Evolutionary conservation across 2,329 filamentous ascomycete genomes (phyloP), one percentile per base, ranked within the genome.

Genomic region (Monilinia fructicola): DNA sequence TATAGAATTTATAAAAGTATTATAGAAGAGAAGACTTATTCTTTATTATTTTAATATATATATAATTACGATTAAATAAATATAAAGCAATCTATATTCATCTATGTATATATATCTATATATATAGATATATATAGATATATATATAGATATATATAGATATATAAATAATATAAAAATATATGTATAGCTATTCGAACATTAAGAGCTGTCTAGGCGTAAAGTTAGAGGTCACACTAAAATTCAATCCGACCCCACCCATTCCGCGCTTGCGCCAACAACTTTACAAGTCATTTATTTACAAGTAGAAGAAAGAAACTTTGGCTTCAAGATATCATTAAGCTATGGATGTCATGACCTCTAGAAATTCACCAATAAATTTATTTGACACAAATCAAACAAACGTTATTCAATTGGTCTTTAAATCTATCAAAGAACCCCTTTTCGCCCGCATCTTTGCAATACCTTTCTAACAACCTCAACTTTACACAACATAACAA

Each of bases 191-290:
- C n/a, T n/a, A 4, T 46, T 46, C 16, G 42, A 18, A 21, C 18
- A 18, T 16, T 46, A 18, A 46, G n/a, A 21, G 5, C 18, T 46
- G 16, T 46, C 44, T 4, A 21, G 18, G 44, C 18, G 44, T 46
- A 18, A 18, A 18, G 44, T 16, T 46, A 18, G 44, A 18, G 44
- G 44, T 46, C 54, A 56, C 35, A 23, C 38, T 56, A 58, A 59
- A 23, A 48, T 23, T 35, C 23, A 48, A 59, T 48, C 42, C 23
- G 26, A 35, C 56, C 42, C 56, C 56, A 35, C 31, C 21, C 46
- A 59, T 42, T 48, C 42, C 56, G 42, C 26, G 56, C 40, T 56
- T 44, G 40, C 38, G 10, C 40, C 26, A 46, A 44, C 55, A 44
- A 58, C 23, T 58, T 44, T 58, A 28, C 31, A 35, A 35, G 31